Conservation (phyloP, 371 early-diverging fungal genomes). For the Mortierella sp. region DNA sequence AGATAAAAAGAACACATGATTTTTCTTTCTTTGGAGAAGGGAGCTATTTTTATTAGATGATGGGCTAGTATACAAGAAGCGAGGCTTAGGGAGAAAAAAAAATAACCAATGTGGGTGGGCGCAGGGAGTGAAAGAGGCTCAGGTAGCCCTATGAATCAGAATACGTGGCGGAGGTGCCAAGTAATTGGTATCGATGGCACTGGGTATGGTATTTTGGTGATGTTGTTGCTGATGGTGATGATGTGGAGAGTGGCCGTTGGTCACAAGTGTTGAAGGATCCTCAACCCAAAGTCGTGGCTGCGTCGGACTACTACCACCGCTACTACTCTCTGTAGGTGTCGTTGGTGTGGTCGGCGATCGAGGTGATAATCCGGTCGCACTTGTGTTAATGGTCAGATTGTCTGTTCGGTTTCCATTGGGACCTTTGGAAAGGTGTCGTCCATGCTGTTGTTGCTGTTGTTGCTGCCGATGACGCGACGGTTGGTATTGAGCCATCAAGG, state of each 20-base stretch:
- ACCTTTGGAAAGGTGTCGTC: slow-evolving; percentile 7
- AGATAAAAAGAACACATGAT: too few relatives aligned
- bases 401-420: background rate
- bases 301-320: too few relatives aligned
- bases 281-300: background rate
- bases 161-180: slow-evolving; percentile 48
- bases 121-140: too few relatives aligned
- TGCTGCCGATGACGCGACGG: slow-evolving; percentile 37
- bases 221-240: background rate
- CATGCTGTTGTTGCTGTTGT: slow-evolving; percentile 28
- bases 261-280: background rate
- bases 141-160: slow-evolving; percentile 23
- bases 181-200: slow-evolving; percentile 31
- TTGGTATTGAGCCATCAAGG: slow-evolving; percentile 47
- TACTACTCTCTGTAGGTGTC: background rate
- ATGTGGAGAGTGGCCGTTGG: background rate
- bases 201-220: background rate
- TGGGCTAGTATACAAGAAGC: too few relatives aligned
- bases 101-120: too few relatives aligned
- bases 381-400: background rate
- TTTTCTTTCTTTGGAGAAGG: too few relatives aligned
- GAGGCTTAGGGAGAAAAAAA: too few relatives aligned
- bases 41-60: too few relatives aligned
- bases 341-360: background rate
- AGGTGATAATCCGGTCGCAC: background rate